These are phyloP conservation scores for Hyphopichia wangnamkhiaoensis DNA, from an alignment of 1,139 yeast genomes.

Conservation along the genomic window DNA sequence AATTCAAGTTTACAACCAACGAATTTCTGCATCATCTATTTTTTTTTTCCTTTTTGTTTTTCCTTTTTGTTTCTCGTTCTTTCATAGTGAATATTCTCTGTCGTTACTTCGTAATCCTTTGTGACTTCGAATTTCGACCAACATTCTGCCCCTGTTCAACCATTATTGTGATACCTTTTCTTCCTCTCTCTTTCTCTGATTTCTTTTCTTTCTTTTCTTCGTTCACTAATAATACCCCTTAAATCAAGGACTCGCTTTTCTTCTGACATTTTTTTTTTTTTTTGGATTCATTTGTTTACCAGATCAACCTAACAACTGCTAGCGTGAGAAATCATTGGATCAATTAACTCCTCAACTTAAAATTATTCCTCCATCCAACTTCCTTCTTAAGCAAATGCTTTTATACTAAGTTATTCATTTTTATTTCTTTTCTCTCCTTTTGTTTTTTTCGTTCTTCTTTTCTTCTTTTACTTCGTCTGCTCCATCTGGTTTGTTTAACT, in stretches of 20 bases:
- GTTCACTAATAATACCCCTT: neutral
- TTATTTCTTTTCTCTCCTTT: neutral
- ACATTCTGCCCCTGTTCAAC: neutral
- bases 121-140: neutral
- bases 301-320: constrained; percentile 1
- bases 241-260: neutral
- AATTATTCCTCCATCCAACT: neutral
- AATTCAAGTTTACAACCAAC: neutral
- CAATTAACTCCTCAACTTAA: neutral
- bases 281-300: neutral
- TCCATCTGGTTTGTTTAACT: neutral
- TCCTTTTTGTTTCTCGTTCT: neutral
- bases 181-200: neutral
- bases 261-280: neutral
- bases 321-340: neutral
- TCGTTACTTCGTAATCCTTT: neutral
- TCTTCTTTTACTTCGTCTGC: neutral
- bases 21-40: constrained; percentile 1
- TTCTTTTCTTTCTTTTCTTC: too few species aligned
- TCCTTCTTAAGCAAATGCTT: neutral
- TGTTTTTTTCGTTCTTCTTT: neutral
- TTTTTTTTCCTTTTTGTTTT: neutral
- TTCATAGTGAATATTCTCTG: neutral
- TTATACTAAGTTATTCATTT: neutral
- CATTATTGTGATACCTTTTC: neutral